Conservation (phyloP, 768 basidiomycete species). For the Exidia glandulosa region DNA sequence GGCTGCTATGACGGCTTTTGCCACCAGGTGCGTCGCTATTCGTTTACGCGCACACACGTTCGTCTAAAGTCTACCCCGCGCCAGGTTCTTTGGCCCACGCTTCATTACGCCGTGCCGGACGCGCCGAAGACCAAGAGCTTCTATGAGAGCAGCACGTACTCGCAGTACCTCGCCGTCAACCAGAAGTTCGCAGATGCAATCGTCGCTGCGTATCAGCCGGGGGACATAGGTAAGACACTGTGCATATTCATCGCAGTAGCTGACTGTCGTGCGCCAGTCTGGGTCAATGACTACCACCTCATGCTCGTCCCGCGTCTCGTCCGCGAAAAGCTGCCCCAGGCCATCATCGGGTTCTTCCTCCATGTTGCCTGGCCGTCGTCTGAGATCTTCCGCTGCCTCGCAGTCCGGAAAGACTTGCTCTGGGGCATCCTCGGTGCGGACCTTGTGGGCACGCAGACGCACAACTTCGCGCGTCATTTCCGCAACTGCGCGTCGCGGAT, state of each 20-base stretch:
- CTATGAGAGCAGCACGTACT: slow-evolving; percentile 70
- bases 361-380: slow-evolving; percentile 94
- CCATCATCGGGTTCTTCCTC: slow-evolving; percentile 87
- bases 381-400: slow-evolving; percentile 90
- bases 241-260: too few species aligned
- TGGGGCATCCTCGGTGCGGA: slow-evolving; percentile 89
- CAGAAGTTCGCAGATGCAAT: slow-evolving; percentile 81
- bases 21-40: too few species aligned
- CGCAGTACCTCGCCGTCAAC: slow-evolving; percentile 85
- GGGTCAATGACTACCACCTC: slow-evolving; percentile 95
- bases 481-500: slow-evolving; percentile 77
- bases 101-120: slow-evolving; percentile 80
- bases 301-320: slow-evolving; percentile 85
- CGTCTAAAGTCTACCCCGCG: too few species aligned
- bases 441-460: slow-evolving; percentile 86
- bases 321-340: slow-evolving; percentile 49
- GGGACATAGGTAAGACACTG: slow-evolving; percentile 58
- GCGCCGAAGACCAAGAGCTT: slow-evolving; percentile 76
- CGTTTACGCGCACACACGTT: too few species aligned
- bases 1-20: slow-evolving; percentile 81
- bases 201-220: slow-evolving; percentile 67
- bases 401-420: slow-evolving; percentile 47
- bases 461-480: slow-evolving; percentile 75
- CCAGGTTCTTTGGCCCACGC: slow-evolving; percentile 71
- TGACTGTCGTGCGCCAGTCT: too few species aligned